Percentiles rank a stretch among this genome's conserved stretches.
Conservation (phyloP, 2,329 filamentous ascomycete species). For the Elsinoe ampelina region DNA sequence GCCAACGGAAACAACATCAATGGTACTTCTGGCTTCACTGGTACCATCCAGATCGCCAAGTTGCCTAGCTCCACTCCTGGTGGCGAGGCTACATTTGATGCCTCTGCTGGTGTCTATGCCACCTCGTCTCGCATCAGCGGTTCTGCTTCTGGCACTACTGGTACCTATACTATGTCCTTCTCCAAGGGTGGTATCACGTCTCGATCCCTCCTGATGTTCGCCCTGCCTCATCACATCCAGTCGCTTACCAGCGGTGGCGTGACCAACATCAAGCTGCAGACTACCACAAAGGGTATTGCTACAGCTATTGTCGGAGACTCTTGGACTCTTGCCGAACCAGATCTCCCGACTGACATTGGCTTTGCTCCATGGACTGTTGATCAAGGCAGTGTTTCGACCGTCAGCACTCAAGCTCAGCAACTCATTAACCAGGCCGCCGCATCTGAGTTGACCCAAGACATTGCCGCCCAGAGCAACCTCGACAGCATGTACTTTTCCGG, state of each 20-base stretch:
- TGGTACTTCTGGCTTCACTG: constrained; percentile 60
- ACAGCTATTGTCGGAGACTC: constrained; percentile 60
- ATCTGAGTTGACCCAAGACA: constrained; percentile 64
- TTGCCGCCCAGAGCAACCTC: constrained; percentile 61
- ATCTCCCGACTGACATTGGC: constrained; percentile 63
- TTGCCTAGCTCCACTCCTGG: constrained; percentile 43
- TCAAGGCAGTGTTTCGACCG: constrained; percentile 28
- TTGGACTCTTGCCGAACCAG: constrained; percentile 69
- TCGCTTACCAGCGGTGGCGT: constrained; percentile 55
- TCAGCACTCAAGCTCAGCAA: constrained; percentile 37
- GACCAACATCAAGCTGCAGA: constrained; percentile 53
- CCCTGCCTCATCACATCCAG: constrained; percentile 72
- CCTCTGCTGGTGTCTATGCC: constrained; percentile 66
- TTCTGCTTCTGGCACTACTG: constrained; percentile 47
- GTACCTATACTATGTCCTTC: constrained; percentile 66
- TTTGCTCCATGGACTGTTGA: constrained; percentile 68
- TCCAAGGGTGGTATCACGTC: constrained; percentile 56
- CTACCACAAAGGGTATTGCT: constrained; percentile 76
- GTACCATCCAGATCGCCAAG: constrained; percentile 76
- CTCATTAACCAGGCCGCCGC: constrained; percentile 52
- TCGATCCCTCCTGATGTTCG: constrained; percentile 68
- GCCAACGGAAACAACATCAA: constrained; percentile 56
- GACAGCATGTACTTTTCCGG: constrained; percentile 92
- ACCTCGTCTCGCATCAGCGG: constrained; percentile 56
- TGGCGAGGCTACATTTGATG: constrained; percentile 63